phyloP scores from a whole-genome alignment of 495 filamentous ascomycete species.

The Podospora conica region DNA sequence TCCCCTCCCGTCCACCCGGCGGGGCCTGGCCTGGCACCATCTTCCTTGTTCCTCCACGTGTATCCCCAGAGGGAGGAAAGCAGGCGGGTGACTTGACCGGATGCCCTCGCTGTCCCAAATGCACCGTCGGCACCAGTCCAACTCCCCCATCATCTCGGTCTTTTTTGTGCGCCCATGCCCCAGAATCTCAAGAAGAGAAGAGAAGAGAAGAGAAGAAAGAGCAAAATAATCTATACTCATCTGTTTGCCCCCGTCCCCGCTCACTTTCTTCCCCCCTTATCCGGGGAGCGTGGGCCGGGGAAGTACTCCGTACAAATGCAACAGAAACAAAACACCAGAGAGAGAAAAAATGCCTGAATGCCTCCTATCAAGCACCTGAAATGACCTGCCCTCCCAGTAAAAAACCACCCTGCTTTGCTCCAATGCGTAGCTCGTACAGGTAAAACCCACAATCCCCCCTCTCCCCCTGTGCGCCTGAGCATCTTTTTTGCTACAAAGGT shows the following conservation, averaged over 20 bases:
- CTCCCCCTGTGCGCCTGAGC: neutral
- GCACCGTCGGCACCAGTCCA: neutral
- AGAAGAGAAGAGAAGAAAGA: neutral
- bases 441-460: neutral
- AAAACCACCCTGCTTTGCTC: neutral
- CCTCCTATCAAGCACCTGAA: neutral
- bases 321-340: neutral
- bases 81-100: neutral
- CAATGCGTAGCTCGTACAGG: neutral
- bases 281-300: neutral
- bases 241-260: neutral
- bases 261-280: no score
- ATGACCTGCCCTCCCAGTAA: no score
- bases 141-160: neutral
- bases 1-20: no score
- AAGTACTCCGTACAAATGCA: constrained; percentile 11
- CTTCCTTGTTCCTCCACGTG: neutral
- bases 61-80: neutral
- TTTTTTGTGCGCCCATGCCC: neutral
- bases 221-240: neutral
- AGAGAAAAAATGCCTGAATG: neutral
- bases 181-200: neutral
- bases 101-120: neutral
- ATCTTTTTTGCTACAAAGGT: neutral
- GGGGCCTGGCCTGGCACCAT: neutral